These are phyloP conservation scores for Deinandra increscens DNA, from an alignment of 129 eudicot genomes.

Conservation along the genomic window DNA sequence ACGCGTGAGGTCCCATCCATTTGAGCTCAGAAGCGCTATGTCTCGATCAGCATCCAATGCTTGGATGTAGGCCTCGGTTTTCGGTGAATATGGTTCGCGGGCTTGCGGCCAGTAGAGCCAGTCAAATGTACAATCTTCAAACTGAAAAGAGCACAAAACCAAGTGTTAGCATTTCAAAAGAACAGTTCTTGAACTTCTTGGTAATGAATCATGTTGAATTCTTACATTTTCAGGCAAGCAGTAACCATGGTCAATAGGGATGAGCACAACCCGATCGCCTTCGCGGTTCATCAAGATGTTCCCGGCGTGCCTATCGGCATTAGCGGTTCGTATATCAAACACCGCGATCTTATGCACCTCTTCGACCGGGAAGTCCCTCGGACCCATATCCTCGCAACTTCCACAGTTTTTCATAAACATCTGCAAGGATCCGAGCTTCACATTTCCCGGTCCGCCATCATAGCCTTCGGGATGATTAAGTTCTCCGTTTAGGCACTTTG, in stretches of 20 bases:
- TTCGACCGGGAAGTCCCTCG: conserved; percentile 53
- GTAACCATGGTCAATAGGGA: conserved; percentile 68
- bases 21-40: conserved; percentile 42
- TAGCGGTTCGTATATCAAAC: conserved; percentile 62
- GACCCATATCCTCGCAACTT: conserved; percentile 78
- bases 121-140: conserved; percentile 73
- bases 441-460: conserved; percentile 34
- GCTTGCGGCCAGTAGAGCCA: conserved; percentile 81
- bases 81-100: conserved; percentile 46
- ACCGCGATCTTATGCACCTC: conserved; percentile 72
- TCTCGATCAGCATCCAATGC: conserved; percentile 56
- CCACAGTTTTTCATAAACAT: conserved; percentile 63
- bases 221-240: conserved; percentile 69
- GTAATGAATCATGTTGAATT: neutral
- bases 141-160: conserved; percentile 33
- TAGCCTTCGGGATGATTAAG: conserved; percentile 53
- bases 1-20: conserved; percentile 51
- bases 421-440: conserved; percentile 58
- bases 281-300: conserved; percentile 51
- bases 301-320: conserved; percentile 72
- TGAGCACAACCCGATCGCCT: conserved; percentile 38
- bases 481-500: conserved; percentile 45
- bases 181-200: too few species aligned
- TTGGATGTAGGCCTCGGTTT: conserved; percentile 46
- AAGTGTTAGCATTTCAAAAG: neutral